Conservation (phyloP, 257 asterid genomes). For the Solanum peruvianum region DNA sequence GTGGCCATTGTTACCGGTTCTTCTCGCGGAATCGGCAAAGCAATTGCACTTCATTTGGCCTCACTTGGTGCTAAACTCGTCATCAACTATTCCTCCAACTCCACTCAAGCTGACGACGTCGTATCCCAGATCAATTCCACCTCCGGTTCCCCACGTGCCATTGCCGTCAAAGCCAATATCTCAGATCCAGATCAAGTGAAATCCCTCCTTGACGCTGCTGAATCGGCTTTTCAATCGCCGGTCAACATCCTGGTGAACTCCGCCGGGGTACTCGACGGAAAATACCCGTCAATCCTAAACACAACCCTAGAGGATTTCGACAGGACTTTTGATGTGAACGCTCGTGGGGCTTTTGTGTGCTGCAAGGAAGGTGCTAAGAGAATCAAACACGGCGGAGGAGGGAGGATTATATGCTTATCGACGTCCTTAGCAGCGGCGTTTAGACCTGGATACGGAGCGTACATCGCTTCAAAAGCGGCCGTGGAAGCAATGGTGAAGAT, state of each 20-base stretch:
- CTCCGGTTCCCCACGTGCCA: slow-evolving; percentile 11
- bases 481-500: slow-evolving; percentile 66
- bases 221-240: slow-evolving; percentile 30
- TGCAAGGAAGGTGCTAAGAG: slow-evolving; percentile 50
- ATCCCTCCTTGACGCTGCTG: slow-evolving; percentile 53
- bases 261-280: slow-evolving; percentile 41
- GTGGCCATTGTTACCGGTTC: slow-evolving; percentile 31
- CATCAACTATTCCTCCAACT: slow-evolving; percentile 40
- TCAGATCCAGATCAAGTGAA: slow-evolving; percentile 46
- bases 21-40: slow-evolving; percentile 27
- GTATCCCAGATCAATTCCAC: slow-evolving; percentile 18
- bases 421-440: slow-evolving; percentile 38
- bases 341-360: slow-evolving; percentile 50
- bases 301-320: slow-evolving; percentile 49
- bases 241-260: slow-evolving; percentile 46
- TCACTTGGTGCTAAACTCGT: slow-evolving; percentile 50
- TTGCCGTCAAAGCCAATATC: slow-evolving; percentile 39
- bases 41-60: slow-evolving; percentile 44
- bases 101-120: slow-evolving; percentile 19
- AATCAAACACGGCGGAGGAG: slow-evolving; percentile 56
- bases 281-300: slow-evolving; percentile 37
- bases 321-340: slow-evolving; percentile 32
- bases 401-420: slow-evolving; percentile 46
- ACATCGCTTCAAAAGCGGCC: slow-evolving; percentile 67
- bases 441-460: slow-evolving; percentile 45